Percentiles rank a stretch among this genome's conserved stretches.
Conservation (phyloP, 305 asterid genomes). For the Ajuga reptans region DNA sequence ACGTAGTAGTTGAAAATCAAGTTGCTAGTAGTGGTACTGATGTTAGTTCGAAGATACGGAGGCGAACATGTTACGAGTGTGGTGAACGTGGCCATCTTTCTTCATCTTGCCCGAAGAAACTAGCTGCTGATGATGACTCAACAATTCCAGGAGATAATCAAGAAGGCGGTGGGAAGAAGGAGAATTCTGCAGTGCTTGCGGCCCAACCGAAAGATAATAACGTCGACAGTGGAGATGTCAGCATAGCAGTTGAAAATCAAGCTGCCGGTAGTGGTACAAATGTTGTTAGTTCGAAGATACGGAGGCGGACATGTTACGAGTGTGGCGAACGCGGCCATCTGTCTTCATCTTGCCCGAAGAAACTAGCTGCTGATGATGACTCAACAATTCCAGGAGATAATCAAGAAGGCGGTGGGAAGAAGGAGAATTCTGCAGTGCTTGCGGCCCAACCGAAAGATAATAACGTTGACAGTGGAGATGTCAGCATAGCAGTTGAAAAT, state of each 20-base stretch:
- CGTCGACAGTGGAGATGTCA: background rate
- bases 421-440: slow-evolving; percentile 21
- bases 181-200: slow-evolving; percentile 25
- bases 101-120: slow-evolving; percentile 64
- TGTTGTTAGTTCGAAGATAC: slow-evolving; percentile 57
- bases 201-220: slow-evolving; percentile 17
- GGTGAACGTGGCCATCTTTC: slow-evolving; percentile 89
- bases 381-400: slow-evolving; percentile 22
- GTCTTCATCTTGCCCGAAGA: slow-evolving; percentile 73
- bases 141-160: background rate
- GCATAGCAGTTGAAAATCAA: slow-evolving; percentile 18
- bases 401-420: slow-evolving; percentile 20
- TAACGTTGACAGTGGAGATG: background rate
- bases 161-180: slow-evolving; percentile 20
- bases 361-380: slow-evolving; percentile 42
- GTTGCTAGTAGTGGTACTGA: slow-evolving; percentile 24
- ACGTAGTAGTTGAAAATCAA: slow-evolving; percentile 5
- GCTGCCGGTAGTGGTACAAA: slow-evolving; percentile 20
- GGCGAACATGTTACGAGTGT: slow-evolving; percentile 84
- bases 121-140: background rate
- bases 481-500: slow-evolving; percentile 10
- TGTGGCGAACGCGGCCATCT: slow-evolving; percentile 92
- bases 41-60: slow-evolving; percentile 63
- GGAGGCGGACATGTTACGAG: slow-evolving; percentile 79
- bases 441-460: slow-evolving; percentile 21